Evolutionary conservation across 352 stramenopile genomes (phyloP), one percentile per base, ranked within the genome.

Genomic region (Pythium aquatile): DNA sequence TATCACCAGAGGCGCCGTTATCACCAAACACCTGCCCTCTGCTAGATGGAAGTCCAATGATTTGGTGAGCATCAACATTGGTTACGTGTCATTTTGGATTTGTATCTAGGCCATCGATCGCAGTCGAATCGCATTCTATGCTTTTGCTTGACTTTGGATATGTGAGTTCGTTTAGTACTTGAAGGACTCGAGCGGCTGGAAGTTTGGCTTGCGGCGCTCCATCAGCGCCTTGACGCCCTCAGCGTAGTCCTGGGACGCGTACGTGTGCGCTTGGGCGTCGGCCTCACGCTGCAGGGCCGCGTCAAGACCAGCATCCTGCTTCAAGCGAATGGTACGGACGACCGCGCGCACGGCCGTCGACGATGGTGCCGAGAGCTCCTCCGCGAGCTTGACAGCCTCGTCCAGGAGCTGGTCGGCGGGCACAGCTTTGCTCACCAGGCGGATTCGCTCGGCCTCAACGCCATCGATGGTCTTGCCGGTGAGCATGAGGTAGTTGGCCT

Each of bases 211-310:
- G 54, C 84, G 75, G 55, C 90, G 90, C 58, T 89, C 72, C 0
- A 65, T 69, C 29, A 94, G 78, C 14, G 87, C 88, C 24, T 85
- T 66, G 26, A 97, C 70, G 26, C 88, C 90, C 67, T 93, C 86
- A 11, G 68, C 72, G 82, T 91, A 94, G 76, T 97, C 89, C 0
- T 62, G 37, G 1, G 79, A 82, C 29, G 77, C 77, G 67, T 96
- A 97, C 55, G 85, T 94, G 48, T 91, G 77, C 30, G 84, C 80
- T 60, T 96, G 88, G 5, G 81, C 74, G 68, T 95, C 78, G 10
- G 90, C 81, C 66, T 96, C 87, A 28, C 85, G 73, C 55, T 82
- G 72, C 14, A 97, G 72, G 2, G 87, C 78, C 24, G 71, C 61
- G 1, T 84, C 76, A 11, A 97, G 75, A 6, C 83, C 85, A 5